Evolutionary conservation across 2,329 filamentous ascomycete genomes (phyloP).

Genomic region (Fusarium nanum): DNA sequence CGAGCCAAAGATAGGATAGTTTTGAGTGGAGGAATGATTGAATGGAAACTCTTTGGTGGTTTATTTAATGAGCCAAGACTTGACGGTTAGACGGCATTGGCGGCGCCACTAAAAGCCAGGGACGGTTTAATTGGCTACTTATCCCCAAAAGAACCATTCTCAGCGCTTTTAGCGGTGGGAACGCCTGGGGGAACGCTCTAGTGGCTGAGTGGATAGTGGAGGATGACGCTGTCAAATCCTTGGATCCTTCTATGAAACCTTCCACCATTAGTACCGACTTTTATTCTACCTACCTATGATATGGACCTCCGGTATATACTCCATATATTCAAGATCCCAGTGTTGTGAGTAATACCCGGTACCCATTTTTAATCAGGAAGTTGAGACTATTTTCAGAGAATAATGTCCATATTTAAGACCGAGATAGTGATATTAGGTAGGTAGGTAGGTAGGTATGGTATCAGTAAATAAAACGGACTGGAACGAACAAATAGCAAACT

Average conservation of each 20-base stretch:
- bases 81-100: slow-evolving; percentile 1
- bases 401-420: background rate
- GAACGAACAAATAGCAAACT: background rate
- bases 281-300: too few relatives aligned
- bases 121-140: background rate
- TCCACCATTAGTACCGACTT: background rate
- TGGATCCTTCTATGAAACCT: background rate
- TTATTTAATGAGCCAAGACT: slow-evolving; percentile 3
- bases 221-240: background rate
- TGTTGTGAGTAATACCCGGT: background rate
- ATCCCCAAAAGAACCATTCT: background rate
- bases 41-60: background rate
- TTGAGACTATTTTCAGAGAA: background rate
- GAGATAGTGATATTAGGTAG: background rate
- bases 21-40: background rate
- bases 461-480: background rate
- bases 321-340: background rate
- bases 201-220: background rate
- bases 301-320: too few relatives aligned
- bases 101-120: background rate
- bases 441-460: slow-evolving; percentile 9
- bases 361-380: background rate
- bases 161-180: background rate
- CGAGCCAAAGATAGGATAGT: background rate
- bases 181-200: background rate